A percentile compares a stretch with the other conserved stretches of the same genome.
Evolutionary conservation across 805 yeast genomes (phyloP).

Genomic region (Vanderwaltozyma tropicalis): DNA sequence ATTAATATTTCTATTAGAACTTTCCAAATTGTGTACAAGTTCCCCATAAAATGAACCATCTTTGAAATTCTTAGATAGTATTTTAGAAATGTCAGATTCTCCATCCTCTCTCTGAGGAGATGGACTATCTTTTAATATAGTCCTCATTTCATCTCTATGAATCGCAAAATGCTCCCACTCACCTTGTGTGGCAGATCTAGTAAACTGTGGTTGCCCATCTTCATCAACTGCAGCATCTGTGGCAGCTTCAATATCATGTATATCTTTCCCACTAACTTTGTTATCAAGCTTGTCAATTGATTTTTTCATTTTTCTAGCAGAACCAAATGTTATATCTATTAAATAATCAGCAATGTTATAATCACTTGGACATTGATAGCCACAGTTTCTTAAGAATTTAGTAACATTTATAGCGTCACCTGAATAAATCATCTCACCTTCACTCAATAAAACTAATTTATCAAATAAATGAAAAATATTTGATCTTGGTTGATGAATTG

Average conservation of each 20-base stretch:
- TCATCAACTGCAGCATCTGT: not conserved
- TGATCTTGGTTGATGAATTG: slow-evolving; percentile 95
- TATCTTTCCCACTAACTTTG: not conserved
- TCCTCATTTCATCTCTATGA: slow-evolving; percentile 60
- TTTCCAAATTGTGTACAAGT: not conserved
- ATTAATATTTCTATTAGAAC: slow-evolving; percentile 2
- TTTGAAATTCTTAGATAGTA: slow-evolving; percentile 24
- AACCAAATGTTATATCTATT: slow-evolving; percentile 77
- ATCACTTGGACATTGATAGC: slow-evolving; percentile 77
- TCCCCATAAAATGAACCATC: slow-evolving; percentile 24
- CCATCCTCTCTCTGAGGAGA: slow-evolving; percentile 4
- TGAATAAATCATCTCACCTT: slow-evolving; percentile 78
- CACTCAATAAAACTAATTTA: slow-evolving; percentile 65
- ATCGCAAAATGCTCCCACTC: slow-evolving; percentile 85
- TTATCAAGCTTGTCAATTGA: too few relatives aligned
- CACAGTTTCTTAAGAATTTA: slow-evolving; percentile 64
- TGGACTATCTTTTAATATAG: slow-evolving; percentile 14
- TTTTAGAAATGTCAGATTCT: slow-evolving; percentile 9
- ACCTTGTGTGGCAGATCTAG: slow-evolving; percentile 44
- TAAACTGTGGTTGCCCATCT: not conserved
- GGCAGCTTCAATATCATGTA: slow-evolving; percentile 15
- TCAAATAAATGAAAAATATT: slow-evolving; percentile 90
- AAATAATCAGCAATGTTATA: slow-evolving; percentile 90
- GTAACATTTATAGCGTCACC: slow-evolving; percentile 72
- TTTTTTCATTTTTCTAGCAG: not conserved